Conservation (phyloP, 306 rosid species). For the Myrica gale region DNA sequence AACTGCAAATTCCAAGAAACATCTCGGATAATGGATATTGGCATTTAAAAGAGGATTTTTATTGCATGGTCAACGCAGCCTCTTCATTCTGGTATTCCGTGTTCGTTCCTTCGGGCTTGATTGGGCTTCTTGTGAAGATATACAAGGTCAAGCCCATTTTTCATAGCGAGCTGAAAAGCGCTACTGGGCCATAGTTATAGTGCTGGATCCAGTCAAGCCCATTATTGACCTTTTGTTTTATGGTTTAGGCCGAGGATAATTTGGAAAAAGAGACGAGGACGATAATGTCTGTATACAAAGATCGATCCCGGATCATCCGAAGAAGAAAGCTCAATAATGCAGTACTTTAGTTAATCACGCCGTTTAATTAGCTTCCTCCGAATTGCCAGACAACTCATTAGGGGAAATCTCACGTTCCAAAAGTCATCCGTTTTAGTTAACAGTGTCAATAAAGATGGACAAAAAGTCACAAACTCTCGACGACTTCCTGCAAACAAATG, state of each 20-base stretch:
- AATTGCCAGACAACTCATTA: background rate
- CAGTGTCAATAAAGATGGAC: background rate
- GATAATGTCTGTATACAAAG: no score
- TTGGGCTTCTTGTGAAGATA: no score
- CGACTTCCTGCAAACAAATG: background rate
- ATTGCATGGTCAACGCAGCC: background rate
- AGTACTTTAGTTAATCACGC: background rate
- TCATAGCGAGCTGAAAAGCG: no score
- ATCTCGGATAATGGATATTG: background rate
- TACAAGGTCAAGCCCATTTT: no score
- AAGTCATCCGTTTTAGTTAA: background rate
- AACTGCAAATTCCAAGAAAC: background rate
- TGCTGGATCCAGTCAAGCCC: no score
- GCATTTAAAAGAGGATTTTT: background rate
- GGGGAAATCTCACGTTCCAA: background rate
- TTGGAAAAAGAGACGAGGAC: no score
- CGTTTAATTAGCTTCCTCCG: background rate
- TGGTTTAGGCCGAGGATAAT: no score
- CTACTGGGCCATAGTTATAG: no score
- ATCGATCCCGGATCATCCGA: background rate
- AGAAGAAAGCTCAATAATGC: background rate
- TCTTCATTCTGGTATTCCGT: no score
- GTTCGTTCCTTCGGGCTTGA: no score
- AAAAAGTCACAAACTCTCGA: background rate
- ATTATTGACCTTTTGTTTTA: no score